These are phyloP conservation scores for Pneumocystis oryctolagi DNA, from an alignment of 1,139 yeast genomes.

Conservation along the genomic window DNA sequence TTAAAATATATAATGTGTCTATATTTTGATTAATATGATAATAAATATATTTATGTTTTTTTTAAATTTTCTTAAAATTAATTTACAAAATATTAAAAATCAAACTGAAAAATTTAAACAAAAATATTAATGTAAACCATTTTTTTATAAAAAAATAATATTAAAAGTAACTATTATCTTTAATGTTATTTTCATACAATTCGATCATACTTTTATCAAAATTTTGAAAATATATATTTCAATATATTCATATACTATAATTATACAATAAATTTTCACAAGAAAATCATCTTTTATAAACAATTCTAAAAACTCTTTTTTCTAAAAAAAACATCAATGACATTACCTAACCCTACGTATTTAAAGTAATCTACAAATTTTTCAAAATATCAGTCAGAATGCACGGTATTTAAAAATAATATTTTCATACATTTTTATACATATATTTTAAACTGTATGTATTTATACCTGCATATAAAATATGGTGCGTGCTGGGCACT, in stretches of 20 bases:
- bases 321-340: background rate
- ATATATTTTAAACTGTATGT: background rate
- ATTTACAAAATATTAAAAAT: too few relatives aligned
- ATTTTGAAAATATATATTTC: background rate
- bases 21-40: too few relatives aligned
- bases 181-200: too few relatives aligned
- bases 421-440: background rate
- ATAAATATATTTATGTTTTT: background rate
- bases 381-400: background rate
- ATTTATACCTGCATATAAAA: background rate
- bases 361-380: background rate
- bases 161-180: too few relatives aligned
- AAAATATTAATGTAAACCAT: too few relatives aligned
- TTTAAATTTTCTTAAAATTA: too few relatives aligned
- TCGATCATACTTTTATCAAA: background rate
- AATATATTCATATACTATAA: background rate
- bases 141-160: too few relatives aligned
- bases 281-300: background rate
- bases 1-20: background rate
- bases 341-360: background rate
- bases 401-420: background rate
- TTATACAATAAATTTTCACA: background rate
- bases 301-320: background rate
- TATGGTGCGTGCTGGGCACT: background rate
- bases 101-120: too few relatives aligned